Conservation (phyloP, 2,329 filamentous ascomycete species). For the Alternaria sp. region DNA sequence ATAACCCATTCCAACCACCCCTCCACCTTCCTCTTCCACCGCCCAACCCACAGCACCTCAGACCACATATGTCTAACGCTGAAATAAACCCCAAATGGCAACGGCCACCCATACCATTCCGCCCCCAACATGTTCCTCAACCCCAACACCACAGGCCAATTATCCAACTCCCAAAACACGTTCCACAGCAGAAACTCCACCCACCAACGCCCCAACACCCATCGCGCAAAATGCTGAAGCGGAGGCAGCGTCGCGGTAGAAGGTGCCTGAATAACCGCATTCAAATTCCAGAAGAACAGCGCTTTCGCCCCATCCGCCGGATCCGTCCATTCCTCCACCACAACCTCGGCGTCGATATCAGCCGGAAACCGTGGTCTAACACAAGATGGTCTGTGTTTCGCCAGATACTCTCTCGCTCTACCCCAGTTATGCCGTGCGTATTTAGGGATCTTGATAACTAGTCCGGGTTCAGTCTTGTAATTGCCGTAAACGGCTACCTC, state of each 20-base stretch:
- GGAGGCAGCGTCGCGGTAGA: background rate
- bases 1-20: background rate
- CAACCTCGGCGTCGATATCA: constrained; percentile 38
- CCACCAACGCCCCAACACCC: constrained; percentile 19
- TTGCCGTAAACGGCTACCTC: background rate
- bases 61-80: background rate
- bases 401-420: constrained; percentile 38
- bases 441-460: constrained; percentile 46
- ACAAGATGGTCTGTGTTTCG: background rate
- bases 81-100: accelerated
- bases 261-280: constrained; percentile 40
- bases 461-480: constrained; percentile 2
- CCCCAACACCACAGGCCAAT: constrained; percentile 37
- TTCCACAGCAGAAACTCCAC: constrained; percentile 30
- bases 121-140: background rate
- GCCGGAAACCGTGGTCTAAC: background rate
- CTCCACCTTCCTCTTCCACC: background rate
- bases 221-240: background rate
- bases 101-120: accelerated
- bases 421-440: constrained; percentile 56
- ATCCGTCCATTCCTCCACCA: constrained; percentile 57
- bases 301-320: constrained; percentile 55
- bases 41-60: background rate
- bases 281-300: constrained; percentile 59
- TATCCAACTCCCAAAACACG: constrained; percentile 40